These are phyloP conservation scores for Boletus semigastroideus DNA, from an alignment of 1,284 basidiomycete genomes.

Conservation along the genomic window DNA sequence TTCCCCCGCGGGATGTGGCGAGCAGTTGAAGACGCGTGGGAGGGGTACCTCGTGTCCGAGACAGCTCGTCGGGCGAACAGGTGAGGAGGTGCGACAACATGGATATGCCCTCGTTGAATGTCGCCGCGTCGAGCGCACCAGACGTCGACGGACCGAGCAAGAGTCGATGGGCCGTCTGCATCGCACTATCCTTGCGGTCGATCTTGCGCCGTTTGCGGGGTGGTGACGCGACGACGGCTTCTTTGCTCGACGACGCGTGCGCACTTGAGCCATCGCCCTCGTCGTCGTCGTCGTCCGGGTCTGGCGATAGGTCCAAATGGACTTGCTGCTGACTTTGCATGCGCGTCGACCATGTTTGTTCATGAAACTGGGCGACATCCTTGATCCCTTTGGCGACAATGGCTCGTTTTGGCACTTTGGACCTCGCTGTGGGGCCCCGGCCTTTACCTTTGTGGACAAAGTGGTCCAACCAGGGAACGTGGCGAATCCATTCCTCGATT, in stretches of 20 bases:
- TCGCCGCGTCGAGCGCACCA: slow-evolving; percentile 5
- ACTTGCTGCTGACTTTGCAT: slow-evolving; percentile 36
- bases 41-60: slow-evolving; percentile 15
- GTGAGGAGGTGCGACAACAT: slow-evolving; percentile 51
- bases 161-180: slow-evolving; percentile 51
- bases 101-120: slow-evolving; percentile 17
- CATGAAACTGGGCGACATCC: slow-evolving; percentile 67
- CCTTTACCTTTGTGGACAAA: slow-evolving; percentile 40
- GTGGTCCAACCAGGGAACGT: slow-evolving; percentile 67
- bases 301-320: slow-evolving; percentile 40
- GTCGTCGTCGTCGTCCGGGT: slow-evolving; percentile 31
- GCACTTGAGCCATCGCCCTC: slow-evolving; percentile 27
- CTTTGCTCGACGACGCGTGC: slow-evolving; percentile 1
- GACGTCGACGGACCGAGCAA: slow-evolving; percentile 51
- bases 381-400: slow-evolving; percentile 63
- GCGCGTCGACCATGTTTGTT: slow-evolving; percentile 52
- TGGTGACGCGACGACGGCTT: slow-evolving; percentile 8
- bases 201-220: slow-evolving; percentile 42
- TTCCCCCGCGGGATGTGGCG: slow-evolving; percentile 50
- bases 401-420: slow-evolving; percentile 57
- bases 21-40: slow-evolving; percentile 67
- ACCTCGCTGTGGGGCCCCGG: slow-evolving; percentile 42
- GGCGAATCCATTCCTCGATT: slow-evolving; percentile 56
- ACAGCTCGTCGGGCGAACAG: slow-evolving; percentile 37
- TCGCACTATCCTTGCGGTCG: slow-evolving; percentile 32